Evolutionary conservation across 495 filamentous ascomycete genomes (phyloP), one percentile per base, ranked within the genome.

Genomic region (Corynascus novoguineensis): DNA sequence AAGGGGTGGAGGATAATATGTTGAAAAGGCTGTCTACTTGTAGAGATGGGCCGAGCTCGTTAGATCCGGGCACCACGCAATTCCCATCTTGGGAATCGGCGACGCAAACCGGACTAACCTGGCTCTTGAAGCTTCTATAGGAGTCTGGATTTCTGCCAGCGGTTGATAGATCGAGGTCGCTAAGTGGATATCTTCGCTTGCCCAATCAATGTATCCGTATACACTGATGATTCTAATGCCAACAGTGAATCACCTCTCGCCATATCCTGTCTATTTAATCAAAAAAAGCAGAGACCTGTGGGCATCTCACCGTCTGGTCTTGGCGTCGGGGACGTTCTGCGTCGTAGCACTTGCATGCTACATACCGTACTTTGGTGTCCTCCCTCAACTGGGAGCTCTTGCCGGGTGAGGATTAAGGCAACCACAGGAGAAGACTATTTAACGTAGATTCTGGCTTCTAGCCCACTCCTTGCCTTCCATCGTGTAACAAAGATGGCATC

Each of bases 81-180:
- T n/a, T 53, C 37, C 50, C 50, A 53, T 29, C 35, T 25, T 38
- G 50, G 50, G 50, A 50, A 19, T 28, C 21, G 47, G 25, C 25
- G 24, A 25, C 25, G 25, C 37, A 41, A 19, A 17, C n/a, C n/a
- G n/a, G n/a, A n/a, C n/a, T n/a, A n/a, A n/a, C n/a, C 24, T 41
- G 25, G 25, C 9, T 29, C 21, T 42, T 27, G 35, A 42, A 42
- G 37, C 9, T 35, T 35, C 25, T 50, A 37, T 37, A n/a, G 11
- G 48, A 50, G 32, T 21, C 21, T 37, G 19, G 27, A 35, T 50
- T 38, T 37, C 17, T 35, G 31, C 4, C 21, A 40, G 17, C 8
- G n/a, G 17, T 9, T n/a, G 24, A 15, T 27, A 37, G 35, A 41
- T 41, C 22, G 17, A 6, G n/a, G 17, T 19, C 22, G 22, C 21